Percentiles rank a stretch among this genome's conserved stretches.
These are phyloP conservation scores for Fusarium pseudoanthophilum DNA, from an alignment of 2,329 filamentous ascomycete genomes.

Conservation along the genomic window DNA sequence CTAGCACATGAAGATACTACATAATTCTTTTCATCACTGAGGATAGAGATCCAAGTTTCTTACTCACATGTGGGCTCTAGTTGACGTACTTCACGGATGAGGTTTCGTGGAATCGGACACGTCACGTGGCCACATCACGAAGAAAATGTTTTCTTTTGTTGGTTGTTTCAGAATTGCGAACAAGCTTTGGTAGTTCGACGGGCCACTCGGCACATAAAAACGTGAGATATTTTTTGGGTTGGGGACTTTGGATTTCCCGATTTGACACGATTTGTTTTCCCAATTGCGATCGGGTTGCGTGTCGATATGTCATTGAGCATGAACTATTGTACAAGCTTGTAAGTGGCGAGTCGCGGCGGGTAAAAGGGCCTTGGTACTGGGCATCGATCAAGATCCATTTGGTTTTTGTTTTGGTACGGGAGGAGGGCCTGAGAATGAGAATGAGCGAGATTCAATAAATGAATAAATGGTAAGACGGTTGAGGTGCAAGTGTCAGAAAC, in stretches of 20 bases:
- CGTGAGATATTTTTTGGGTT: not conserved
- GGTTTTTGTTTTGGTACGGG: not conserved
- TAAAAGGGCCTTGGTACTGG: not conserved
- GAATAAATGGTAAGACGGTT: not conserved
- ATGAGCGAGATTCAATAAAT: not conserved
- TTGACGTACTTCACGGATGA: not conserved
- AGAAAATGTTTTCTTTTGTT: not conserved
- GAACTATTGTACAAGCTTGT: slow-evolving; percentile 16
- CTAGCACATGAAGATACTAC: too few species aligned
- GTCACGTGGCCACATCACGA: not conserved
- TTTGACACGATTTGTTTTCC: slow-evolving; percentile 23
- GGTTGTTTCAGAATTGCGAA: slow-evolving; percentile 26
- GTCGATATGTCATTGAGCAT: slow-evolving; percentile 30
- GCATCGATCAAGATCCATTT: slow-evolving; percentile 17
- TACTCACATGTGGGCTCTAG: not conserved
- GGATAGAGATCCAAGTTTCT: not conserved
- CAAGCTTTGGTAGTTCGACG: slow-evolving; percentile 28
- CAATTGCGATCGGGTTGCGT: slow-evolving; percentile 31
- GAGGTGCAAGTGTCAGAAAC: slow-evolving; percentile 22
- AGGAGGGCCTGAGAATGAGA: not conserved
- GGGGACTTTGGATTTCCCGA: slow-evolving; percentile 21
- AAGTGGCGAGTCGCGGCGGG: slow-evolving; percentile 22
- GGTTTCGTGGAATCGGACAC: not conserved
- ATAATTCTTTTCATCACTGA: not conserved
- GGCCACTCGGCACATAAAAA: not conserved